Evolutionary conservation across 106 monocot species (phyloP).

Genomic region (Allium sativum): DNA sequence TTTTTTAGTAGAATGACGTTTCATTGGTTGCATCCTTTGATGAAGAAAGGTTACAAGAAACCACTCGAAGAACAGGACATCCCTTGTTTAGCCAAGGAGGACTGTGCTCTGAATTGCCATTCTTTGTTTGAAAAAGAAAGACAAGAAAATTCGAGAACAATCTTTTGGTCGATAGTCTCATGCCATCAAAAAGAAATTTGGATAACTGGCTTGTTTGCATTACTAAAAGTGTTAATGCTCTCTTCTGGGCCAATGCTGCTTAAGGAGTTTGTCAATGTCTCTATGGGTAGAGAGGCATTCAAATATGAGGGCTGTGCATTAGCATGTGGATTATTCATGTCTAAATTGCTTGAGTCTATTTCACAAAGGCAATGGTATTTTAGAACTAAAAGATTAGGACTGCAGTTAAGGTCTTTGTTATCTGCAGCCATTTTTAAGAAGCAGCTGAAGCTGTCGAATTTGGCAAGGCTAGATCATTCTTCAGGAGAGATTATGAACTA

Average conservation of each 20-base stretch:
- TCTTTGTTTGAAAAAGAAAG: slow-evolving; percentile 25
- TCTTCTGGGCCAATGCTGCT: slow-evolving; percentile 63
- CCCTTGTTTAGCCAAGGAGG: slow-evolving; percentile 35
- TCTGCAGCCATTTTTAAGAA: slow-evolving; percentile 58
- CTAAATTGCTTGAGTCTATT: slow-evolving; percentile 56
- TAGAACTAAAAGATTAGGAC: slow-evolving; percentile 32
- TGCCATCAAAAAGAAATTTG: slow-evolving; percentile 49
- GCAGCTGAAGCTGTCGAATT: slow-evolving; percentile 51
- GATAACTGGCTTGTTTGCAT: slow-evolving; percentile 60
- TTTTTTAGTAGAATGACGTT: slow-evolving; percentile 57
- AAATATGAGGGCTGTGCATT: slow-evolving; percentile 36
- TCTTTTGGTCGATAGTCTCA: slow-evolving; percentile 15
- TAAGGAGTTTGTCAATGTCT: slow-evolving; percentile 58
- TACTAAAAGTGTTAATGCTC: slow-evolving; percentile 56
- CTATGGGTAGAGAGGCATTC: slow-evolving; percentile 22
- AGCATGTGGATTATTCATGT: slow-evolving; percentile 30
- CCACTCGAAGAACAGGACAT: slow-evolving; percentile 61
- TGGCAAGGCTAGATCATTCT: slow-evolving; percentile 49
- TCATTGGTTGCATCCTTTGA: slow-evolving; percentile 78
- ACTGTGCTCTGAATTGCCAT: slow-evolving; percentile 33
- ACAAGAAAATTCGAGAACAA: too few relatives aligned
- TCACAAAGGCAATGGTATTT: slow-evolving; percentile 86
- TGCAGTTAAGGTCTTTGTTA: slow-evolving; percentile 51
- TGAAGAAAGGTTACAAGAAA: slow-evolving; percentile 53
- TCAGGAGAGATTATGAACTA: slow-evolving; percentile 88